Base-by-base conservation (phyloP, 257 asterid species). In the Prunella vulgaris region DNA sequence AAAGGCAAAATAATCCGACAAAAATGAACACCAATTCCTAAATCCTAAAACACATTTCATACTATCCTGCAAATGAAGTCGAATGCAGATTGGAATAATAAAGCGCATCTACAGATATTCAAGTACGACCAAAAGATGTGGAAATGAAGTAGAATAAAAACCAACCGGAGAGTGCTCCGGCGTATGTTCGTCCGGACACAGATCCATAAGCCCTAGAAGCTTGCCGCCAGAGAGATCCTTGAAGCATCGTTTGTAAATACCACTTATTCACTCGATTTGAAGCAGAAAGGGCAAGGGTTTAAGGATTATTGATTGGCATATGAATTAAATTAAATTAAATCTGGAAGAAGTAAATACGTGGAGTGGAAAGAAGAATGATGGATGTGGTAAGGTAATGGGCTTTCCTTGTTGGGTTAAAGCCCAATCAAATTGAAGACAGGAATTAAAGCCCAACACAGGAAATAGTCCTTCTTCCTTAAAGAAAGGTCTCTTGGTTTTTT, bases 151-250 rank as follows among this genome's bases (percentile, higher is more conserved):
- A 70, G 22, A 44, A 24, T 4, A 3, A 20, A 60, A 74, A 70
- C 77, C 52, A 56, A 80, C 88, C 84, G 52, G 84, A 67, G 28
- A 38, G 12, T 17, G 78, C 21, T 44, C 28, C 59, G 65, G 75
- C 9, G 52, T 52, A 33, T 1, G 27, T 20, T 4, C 69, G 81
- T 33, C 49, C 37, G 28, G 72, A 54, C 9, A 69, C 71, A 64
- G 67, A 77, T 42, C 71, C 75, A 17, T 42, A 25, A 60, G 67
- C 68, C 54, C 80, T 74, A 64, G 53, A 64, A 76, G 74, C 76
- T 24, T 62, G 79, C 60, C 52, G 37, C 60, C 82, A 25, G 6
- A 77, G 66, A 15, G 69, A 59, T 64, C 74, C 63, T 25, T 42
- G 69, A 48, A 70, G 49, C 78, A 77, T 73, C 73, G 35, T 44